These are phyloP conservation scores for Metschnikowia colocasiae DNA, from an alignment of 805 yeast species.

Conservation along the genomic window DNA sequence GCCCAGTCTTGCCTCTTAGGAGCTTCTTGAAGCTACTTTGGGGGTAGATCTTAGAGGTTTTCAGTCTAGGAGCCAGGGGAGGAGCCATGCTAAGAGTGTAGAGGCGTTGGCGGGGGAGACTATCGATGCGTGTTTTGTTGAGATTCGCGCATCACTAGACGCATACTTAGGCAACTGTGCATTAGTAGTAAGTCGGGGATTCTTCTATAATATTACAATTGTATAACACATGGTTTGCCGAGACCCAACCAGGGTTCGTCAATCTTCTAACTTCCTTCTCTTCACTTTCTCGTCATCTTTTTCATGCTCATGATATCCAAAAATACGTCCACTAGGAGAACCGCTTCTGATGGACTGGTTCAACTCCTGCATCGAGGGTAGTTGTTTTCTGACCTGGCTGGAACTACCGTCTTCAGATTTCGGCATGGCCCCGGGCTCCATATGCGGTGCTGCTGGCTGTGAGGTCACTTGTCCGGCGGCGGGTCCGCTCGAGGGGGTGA, in stretches of 20 bases:
- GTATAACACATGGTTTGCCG: neutral
- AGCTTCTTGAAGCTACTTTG: conserved; percentile 11
- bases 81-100: neutral
- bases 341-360: conserved; percentile 28
- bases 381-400: conserved; percentile 16
- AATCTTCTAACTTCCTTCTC: conserved; percentile 15
- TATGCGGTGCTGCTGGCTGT: conserved; percentile 2
- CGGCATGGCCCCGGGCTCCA: neutral
- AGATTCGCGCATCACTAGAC: neutral
- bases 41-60: conserved; percentile 8
- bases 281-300: conserved; percentile 12
- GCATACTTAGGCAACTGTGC: neutral
- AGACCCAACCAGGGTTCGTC: neutral
- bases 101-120: neutral
- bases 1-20: conserved; percentile 10
- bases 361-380: conserved; percentile 38
- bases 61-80: neutral
- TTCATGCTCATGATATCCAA: conserved; percentile 3
- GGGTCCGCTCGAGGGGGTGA: neutral
- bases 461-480: neutral
- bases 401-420: neutral
- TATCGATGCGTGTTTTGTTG: neutral
- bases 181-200: neutral
- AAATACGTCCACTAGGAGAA: conserved; percentile 4
- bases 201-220: conserved; percentile 2